Base-by-base conservation (phyloP, 2,329 filamentous ascomycete genomes). In the Curvularia eragrostidis region DNA sequence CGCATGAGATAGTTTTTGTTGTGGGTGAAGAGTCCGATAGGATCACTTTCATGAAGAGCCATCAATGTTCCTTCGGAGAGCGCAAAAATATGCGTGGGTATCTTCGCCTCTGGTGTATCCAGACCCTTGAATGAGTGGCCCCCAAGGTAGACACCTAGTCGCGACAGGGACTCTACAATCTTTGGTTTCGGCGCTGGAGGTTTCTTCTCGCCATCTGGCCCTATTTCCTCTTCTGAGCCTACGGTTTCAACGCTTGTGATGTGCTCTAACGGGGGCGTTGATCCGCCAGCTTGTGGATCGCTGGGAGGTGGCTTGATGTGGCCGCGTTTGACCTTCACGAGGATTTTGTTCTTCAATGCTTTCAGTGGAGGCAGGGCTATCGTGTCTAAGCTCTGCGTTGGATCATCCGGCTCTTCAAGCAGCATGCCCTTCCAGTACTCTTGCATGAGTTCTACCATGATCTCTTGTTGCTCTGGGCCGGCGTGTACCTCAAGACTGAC, bases 371-470 rank as follows among this genome's bases (percentile, higher is more conserved):
- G 87, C 30, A 86, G 84, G 0, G 91, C 89, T 24, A 94, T 84
- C 5, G 75, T 67, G 8, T 80, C 87, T 81, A 72, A 58, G 8
- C 58, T 46, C 24, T 69, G 62, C 0, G 63, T 58, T 10, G 75
- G 66, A 46, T 74, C 70, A 7, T 72, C 58, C 6, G 74, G 86
- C 78, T 83, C 36, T 79, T 91, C 88, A 10, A 97, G 82, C 5
- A 98, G 82, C 68, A 90, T 79, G 0, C 85, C 88, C 39, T 84
- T 85, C 93, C 93, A 99, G 63, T 91, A 89, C 65, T 97, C 87
- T 64, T 88, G 88, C 90, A 99, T 97, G 62, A 98, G 96, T 54
- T 91, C 85, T 10, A 97, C 93, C 91, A 98, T 97, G 49, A 90
- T 84, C 63, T 92, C 87, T 76, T 99, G 95, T 76, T 98, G 94